A percentile compares a stretch with the other conserved stretches of the same genome.
These are phyloP conservation scores for Myxozyma monticola DNA, from an alignment of 805 yeast species.

Conservation along the genomic window DNA sequence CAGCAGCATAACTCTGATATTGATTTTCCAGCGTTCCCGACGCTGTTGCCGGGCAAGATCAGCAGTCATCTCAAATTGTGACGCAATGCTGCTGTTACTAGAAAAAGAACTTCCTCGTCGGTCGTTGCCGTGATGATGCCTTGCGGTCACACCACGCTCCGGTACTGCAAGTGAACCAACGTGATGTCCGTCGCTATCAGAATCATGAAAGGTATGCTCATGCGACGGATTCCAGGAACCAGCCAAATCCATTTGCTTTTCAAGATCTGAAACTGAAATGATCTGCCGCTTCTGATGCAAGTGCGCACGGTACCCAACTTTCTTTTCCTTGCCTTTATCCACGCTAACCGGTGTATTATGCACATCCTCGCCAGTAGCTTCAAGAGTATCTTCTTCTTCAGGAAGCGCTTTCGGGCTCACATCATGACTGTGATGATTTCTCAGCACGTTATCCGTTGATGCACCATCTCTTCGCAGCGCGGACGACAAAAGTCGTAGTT, in stretches of 20 bases:
- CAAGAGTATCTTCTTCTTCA: too few species aligned
- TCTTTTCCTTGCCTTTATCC: too few species aligned
- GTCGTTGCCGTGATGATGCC: constrained; percentile 5
- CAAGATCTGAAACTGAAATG: constrained; percentile 19
- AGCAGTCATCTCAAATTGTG: constrained; percentile 27
- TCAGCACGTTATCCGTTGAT: neutral
- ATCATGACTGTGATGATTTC: neutral
- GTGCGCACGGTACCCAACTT: too few species aligned
- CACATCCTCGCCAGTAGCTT: too few species aligned
- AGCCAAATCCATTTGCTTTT: constrained; percentile 26
- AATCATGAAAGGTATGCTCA: constrained; percentile 9
- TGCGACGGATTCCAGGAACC: constrained; percentile 27
- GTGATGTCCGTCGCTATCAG: neutral
- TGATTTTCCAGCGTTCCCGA: constrained; percentile 50
- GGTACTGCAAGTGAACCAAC: constrained; percentile 6
- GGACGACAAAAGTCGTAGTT: constrained; percentile 1
- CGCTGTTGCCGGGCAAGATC: constrained; percentile 17
- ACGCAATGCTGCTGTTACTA: constrained; percentile 2
- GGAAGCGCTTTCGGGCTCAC: neutral
- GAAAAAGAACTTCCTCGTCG: neutral
- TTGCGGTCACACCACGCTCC: constrained; percentile 5
- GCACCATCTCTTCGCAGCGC: constrained; percentile 1
- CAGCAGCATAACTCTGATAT: constrained; percentile 57
- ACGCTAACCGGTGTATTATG: too few species aligned
- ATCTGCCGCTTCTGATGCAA: constrained; percentile 15